Percentiles rank a stretch among this genome's conserved stretches.
Conservation (phyloP, 2,329 filamentous ascomycete genomes). For the Capronia epimyces region DNA sequence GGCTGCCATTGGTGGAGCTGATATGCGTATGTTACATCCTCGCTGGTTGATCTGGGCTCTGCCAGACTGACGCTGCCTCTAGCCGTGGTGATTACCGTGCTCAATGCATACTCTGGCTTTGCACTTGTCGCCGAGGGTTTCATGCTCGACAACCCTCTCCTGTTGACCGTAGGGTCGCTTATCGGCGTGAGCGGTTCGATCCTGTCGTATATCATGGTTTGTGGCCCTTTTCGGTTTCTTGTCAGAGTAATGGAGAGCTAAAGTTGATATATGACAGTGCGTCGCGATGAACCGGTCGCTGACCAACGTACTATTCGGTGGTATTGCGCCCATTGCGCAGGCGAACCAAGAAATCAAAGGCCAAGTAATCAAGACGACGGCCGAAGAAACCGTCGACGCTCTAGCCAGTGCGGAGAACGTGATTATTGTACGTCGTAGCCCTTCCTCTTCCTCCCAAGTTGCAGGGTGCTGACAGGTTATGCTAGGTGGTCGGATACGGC, state of each 20-base stretch:
- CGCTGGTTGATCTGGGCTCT: constrained; percentile 15
- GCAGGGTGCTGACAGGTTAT: not conserved
- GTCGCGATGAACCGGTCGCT: constrained; percentile 87
- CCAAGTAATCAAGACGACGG: constrained; percentile 67
- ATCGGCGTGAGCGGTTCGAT: constrained; percentile 88
- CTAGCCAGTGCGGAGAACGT: constrained; percentile 73
- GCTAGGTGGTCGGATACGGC: constrained; percentile 69
- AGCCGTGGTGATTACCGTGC: constrained; percentile 78
- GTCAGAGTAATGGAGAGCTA: not conserved
- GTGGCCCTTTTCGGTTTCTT: not conserved
- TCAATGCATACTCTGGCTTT: constrained; percentile 88
- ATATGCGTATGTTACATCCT: constrained; percentile 59
- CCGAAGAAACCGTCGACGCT: constrained; percentile 74
- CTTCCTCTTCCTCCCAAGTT: constrained; percentile 4
- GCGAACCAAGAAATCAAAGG: constrained; percentile 71
- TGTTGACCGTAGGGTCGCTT: constrained; percentile 78
- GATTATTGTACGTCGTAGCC: constrained; percentile 53
- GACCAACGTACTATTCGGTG: constrained; percentile 85
- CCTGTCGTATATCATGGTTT: constrained; percentile 68
- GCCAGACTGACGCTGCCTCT: not conserved
- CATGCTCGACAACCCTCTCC: constrained; percentile 80
- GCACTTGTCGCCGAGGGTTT: constrained; percentile 85
- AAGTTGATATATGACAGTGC: constrained; percentile 42
- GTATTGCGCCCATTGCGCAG: constrained; percentile 60
- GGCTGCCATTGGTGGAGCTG: constrained; percentile 81